Conservation (phyloP, 2,329 filamentous ascomycete genomes). For the Phyllosticta paracitricarpa region DNA sequence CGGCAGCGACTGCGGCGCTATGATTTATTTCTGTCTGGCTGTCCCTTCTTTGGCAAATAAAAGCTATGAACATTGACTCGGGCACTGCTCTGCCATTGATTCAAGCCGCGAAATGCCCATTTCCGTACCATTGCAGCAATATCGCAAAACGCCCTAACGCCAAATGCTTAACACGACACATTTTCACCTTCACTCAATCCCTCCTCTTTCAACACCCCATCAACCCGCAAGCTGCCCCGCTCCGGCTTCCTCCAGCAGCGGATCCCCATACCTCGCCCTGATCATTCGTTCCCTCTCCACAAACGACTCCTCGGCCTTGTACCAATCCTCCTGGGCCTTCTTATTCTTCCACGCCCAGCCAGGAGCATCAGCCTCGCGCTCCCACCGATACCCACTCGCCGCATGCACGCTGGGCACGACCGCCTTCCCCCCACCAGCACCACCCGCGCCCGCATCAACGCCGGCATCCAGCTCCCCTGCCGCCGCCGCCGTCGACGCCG, state of each 20-base stretch:
- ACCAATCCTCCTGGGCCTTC: slow-evolving; percentile 26
- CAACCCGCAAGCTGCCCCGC: too few species aligned
- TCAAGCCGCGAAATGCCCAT: background rate
- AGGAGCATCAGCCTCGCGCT: slow-evolving; percentile 25
- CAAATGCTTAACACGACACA: background rate
- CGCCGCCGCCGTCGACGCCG: background rate
- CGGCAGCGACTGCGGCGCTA: background rate
- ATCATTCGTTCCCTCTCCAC: slow-evolving; percentile 26
- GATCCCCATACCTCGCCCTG: slow-evolving; percentile 13
- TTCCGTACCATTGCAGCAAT: background rate
- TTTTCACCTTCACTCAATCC: background rate
- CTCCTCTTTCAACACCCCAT: too few species aligned
- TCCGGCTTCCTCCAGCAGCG: slow-evolving; percentile 1
- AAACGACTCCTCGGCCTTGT: slow-evolving; percentile 24
- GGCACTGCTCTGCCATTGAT: too few species aligned
- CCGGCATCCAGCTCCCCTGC: background rate
- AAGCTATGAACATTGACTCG: too few species aligned
- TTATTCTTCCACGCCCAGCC: slow-evolving; percentile 29
- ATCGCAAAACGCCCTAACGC: background rate
- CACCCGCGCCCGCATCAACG: background rate
- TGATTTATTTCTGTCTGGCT: background rate
- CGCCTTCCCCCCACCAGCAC: background rate
- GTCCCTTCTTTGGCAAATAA: background rate
- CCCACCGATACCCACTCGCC: slow-evolving; percentile 30
- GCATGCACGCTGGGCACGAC: slow-evolving; percentile 12